Evolutionary conservation across 345 rosid genomes (phyloP).

Genomic region (Microthlaspi erraticum): DNA sequence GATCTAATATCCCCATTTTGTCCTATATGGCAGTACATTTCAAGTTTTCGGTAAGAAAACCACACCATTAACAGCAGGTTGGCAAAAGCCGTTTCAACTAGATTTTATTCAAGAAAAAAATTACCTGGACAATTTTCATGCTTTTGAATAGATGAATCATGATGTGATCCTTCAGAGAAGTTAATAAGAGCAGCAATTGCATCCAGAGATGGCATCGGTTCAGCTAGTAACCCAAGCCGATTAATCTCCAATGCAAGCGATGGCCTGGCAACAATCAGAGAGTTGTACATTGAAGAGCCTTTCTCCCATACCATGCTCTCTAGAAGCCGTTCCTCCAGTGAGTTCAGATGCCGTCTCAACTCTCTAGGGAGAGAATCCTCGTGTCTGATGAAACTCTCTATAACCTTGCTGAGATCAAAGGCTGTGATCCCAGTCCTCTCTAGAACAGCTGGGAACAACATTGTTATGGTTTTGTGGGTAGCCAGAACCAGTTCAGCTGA

Average conservation of each 20-base stretch:
- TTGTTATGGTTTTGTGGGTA: constrained; percentile 89
- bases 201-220: constrained; percentile 90
- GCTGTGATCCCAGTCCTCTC: constrained; percentile 98
- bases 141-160: constrained; percentile 55
- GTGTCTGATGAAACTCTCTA: constrained; percentile 95
- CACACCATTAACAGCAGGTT: constrained; percentile 21
- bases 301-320: constrained; percentile 99
- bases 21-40: constrained; percentile 56
- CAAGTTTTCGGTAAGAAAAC: constrained; percentile 17
- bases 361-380: constrained; percentile 98
- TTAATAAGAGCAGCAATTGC: constrained; percentile 73
- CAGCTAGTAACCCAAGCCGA: constrained; percentile 71
- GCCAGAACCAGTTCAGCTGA: constrained; percentile 96
- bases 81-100: neutral
- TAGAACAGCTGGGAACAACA: constrained; percentile 95
- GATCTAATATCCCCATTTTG: constrained; percentile 86
- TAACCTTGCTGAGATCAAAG: constrained; percentile 98
- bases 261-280: constrained; percentile 86
- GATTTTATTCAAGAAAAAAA: constrained; percentile 7
- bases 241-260: constrained; percentile 66
- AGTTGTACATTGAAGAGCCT: constrained; percentile 96
- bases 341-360: constrained; percentile 92
- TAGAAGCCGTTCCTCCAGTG: constrained; percentile 91
- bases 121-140: constrained; percentile 64
- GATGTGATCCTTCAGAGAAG: constrained; percentile 54